Evolutionary conservation across 768 basidiomycete species (phyloP).

Genomic region (Melanogaster broomeanus): DNA sequence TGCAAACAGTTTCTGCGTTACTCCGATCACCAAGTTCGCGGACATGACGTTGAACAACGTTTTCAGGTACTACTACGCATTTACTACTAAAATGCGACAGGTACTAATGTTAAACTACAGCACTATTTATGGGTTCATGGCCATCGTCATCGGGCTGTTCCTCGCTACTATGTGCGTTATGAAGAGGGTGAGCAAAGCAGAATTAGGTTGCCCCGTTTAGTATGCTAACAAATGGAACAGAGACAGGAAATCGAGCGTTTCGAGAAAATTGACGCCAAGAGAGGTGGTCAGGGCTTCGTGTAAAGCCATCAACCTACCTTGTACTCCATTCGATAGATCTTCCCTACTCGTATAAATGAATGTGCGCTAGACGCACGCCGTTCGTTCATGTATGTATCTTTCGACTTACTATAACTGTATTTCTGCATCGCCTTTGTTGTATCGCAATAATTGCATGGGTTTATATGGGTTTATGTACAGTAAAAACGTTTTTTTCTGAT

Average conservation of each 20-base stretch:
- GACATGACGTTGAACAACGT: slow-evolving; percentile 77
- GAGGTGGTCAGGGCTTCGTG: slow-evolving; percentile 85
- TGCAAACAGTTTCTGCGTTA: slow-evolving; percentile 64
- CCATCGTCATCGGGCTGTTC: slow-evolving; percentile 71
- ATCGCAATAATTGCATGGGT: too few species aligned
- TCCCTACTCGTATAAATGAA: too few species aligned
- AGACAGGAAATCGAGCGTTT: slow-evolving; percentile 82
- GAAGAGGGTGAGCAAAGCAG: slow-evolving; percentile 54
- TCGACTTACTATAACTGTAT: too few species aligned
- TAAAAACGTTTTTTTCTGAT: too few species aligned
- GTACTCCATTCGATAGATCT: too few species aligned
- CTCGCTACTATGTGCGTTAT: slow-evolving; percentile 86
- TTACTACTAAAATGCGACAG: background rate
- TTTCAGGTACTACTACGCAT: slow-evolving; percentile 68
- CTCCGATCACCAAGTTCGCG: slow-evolving; percentile 64
- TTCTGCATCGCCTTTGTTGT: too few species aligned
- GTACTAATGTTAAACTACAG: slow-evolving; percentile 29
- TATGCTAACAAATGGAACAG: slow-evolving; percentile 39
- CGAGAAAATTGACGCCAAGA: slow-evolving; percentile 86
- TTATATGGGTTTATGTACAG: too few species aligned
- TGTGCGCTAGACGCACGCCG: too few species aligned
- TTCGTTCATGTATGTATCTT: too few species aligned
- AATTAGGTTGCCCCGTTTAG: background rate
- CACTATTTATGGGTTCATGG: slow-evolving; percentile 82
- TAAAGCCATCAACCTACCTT: slow-evolving; percentile 41